Evolutionary conservation across 306 rosid species (phyloP), one percentile per base, ranked within the genome.

Genomic region (Alnus rubra): DNA sequence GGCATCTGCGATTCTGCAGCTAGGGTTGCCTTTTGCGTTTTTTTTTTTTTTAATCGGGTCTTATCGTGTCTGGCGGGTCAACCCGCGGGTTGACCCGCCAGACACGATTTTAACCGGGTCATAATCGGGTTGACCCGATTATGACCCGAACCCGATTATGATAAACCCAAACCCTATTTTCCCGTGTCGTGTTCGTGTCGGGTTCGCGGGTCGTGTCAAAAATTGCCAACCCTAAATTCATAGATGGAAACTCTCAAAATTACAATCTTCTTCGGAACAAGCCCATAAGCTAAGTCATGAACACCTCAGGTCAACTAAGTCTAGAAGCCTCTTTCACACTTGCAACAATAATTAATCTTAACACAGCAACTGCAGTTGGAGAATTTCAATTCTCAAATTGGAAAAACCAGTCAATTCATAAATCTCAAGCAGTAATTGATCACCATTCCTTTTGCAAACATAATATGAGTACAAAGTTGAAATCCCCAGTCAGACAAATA

Each of bases 401-500:
- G 7, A 16, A 16, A 44, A 39, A 39, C 18, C 50, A 16, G 5
- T 37, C 9, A 5, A 7, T 19, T 28, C 72, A 73, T 68, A 74
- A 48, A 35, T 74, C 69, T 73, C 77, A 72, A 76, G 49, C 3
- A 2, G 15, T 67, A 78, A 51, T 23, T 51, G 58, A 42, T 79
- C 76, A 71, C 35, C 31, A 30, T 12, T 55, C 77, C 80, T 62
- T 53, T 19, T 63, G 45, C 30, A 82, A 68, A 69, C 31, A 49
- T 28, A 76, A 60, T 44, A 47, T 42, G 10, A 79, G 62, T n/a
- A 73, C 44, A 84, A 69, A 16, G 74, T 52, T 62, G 30, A 11
- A 72, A 30, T n/a, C 53, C 63, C 65, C 23, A 65, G 67, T 52
- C 53, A 78, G 56, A 76, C 47, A 56, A 77, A 72, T 92, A 92